Base-by-base conservation (phyloP, 129 eudicot genomes). In the Oenanthe sinensis region DNA sequence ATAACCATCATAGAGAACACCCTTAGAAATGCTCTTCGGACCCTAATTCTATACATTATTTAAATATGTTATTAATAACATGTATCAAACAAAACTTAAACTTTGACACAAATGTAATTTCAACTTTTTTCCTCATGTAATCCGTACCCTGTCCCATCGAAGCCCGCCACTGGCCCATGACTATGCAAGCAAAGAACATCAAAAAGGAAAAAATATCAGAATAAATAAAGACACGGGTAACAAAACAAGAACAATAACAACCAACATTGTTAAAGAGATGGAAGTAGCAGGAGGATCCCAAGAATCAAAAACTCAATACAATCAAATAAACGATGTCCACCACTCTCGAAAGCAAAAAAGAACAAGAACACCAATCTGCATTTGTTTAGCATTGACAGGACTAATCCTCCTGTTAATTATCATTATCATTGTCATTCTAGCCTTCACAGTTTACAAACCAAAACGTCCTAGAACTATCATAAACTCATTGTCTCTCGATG, bases 381-480 rank as follows among this genome's bases (percentile, higher is more conserved):
- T 65, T 28, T 65, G 71, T 15, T 30, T 65, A 13, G 71, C 40
- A 65, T 28, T 65, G 11, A 65, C 71, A 65, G 42, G 42, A n/a
- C 67, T 58, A 14, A 33, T 65, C 40, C 71, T 65, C 42, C 71
- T 65, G 20, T 33, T 65, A 28, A 5, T 65, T 0, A 65, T 30
- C 20, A 26, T 65, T 1, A 65, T 65, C 71, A 28, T 65, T 1
- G 22, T 87, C 8, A 82, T 93, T 11, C 85, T 91, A 2, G 90
- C 86, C 17, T 83, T 91, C 73, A 91, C 98, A 14, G 84, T 93
- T 55, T 91, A 89, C 86, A 89, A 91, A 73, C 78, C 86, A 74
- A 89, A 86, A 70, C 86, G 83, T 37, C 97, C 97, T 3, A 43
- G 69, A 42, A 91, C 91, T 74, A 79, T 86, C 83, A 82, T 93